phyloP scores from a whole-genome alignment of 331 rosid species.

The Rosa hybrid region DNA sequence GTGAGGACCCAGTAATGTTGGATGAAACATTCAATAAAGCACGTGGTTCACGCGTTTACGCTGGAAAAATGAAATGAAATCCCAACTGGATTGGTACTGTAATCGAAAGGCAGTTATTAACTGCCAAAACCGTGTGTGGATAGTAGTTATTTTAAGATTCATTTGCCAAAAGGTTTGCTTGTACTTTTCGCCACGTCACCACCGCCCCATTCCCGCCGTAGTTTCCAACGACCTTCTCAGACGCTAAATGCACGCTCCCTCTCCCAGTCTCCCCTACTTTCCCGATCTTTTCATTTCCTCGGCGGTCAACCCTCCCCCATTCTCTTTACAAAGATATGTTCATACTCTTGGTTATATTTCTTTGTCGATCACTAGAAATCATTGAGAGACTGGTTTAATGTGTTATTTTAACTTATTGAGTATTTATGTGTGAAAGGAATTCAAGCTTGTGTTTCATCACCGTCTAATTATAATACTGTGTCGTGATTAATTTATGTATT shows the following conservation, averaged over 20 bases:
- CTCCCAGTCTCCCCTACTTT: too few species aligned
- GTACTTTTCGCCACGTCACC: conserved; percentile 22
- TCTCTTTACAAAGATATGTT: neutral
- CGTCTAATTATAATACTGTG: neutral
- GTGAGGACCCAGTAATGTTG: neutral
- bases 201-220: neutral
- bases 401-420: neutral
- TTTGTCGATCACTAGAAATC: neutral
- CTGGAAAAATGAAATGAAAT: conserved; percentile 16
- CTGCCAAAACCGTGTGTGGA: conserved; percentile 57
- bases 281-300: neutral
- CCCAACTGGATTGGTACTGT: neutral
- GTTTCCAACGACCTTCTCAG: neutral
- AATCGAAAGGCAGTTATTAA: conserved; percentile 40
- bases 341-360: neutral
- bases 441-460: neutral
- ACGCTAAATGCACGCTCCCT: neutral
- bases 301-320: neutral
- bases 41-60: conserved; percentile 61
- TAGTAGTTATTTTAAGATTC: conserved; percentile 32
- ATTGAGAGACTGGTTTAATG: too few species aligned
- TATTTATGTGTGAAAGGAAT: neutral
- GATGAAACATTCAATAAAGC: neutral
- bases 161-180: neutral
- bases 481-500: neutral